Evolutionary conservation across 495 filamentous ascomycete genomes (phyloP).

Genomic region (Trichocladium uniseriatum): DNA sequence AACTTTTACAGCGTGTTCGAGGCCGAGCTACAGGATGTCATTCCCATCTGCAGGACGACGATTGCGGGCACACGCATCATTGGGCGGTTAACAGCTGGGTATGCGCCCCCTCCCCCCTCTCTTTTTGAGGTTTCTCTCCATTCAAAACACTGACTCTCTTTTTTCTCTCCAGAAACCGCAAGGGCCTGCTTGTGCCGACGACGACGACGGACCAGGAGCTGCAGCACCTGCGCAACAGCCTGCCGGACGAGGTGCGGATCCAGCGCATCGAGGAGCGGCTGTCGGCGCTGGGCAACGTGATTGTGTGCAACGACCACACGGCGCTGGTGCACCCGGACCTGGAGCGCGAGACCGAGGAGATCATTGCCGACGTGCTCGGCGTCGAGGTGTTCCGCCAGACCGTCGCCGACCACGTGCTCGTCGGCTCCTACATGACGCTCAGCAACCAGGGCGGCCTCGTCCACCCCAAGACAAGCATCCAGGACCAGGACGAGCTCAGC

Average conservation of each 20-base stretch:
- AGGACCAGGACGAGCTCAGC: conserved; percentile 95
- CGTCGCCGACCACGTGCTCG: conserved; percentile 90
- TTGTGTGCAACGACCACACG: conserved; percentile 92
- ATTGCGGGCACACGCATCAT: conserved; percentile 95
- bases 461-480: conserved; percentile 90
- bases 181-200: conserved; percentile 92
- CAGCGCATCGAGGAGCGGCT: conserved; percentile 92
- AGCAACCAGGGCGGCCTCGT: conserved; percentile 96
- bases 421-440: conserved; percentile 90
- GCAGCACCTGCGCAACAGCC: conserved; percentile 86
- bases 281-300: conserved; percentile 93
- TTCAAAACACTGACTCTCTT: not conserved
- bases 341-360: conserved; percentile 91
- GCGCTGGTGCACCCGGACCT: conserved; percentile 94
- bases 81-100: conserved; percentile 91
- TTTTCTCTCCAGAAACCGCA: conserved; percentile 61
- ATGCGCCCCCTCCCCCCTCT: conserved; percentile 24
- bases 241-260: conserved; percentile 86
- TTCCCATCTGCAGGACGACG: conserved; percentile 95
- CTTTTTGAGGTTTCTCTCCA: not conserved
- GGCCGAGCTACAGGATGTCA: conserved; percentile 91
- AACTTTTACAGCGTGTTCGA: conserved; percentile 99
- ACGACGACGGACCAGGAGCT: conserved; percentile 96
- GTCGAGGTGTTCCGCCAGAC: conserved; percentile 99
- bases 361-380: conserved; percentile 90